Evolutionary conservation across 108 stramenopile species (phyloP).

Genomic region (Skeletonema marinoi): DNA sequence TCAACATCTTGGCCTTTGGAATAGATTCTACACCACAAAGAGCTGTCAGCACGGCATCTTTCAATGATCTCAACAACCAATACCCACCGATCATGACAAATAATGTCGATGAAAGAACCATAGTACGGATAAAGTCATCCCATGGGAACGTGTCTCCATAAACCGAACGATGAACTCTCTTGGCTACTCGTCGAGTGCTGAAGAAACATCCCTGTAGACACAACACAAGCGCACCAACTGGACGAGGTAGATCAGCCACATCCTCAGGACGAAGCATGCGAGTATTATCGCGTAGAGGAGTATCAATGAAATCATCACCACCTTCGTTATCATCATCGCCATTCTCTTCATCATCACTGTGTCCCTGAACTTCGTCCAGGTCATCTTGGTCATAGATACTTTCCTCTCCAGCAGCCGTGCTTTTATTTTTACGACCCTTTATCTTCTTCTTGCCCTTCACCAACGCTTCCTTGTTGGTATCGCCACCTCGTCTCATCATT

Average conservation of each 20-base stretch:
- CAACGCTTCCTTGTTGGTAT: conserved; percentile 15
- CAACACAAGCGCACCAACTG: conserved; percentile 42
- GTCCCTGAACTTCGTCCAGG: conserved; percentile 31
- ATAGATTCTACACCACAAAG: conserved; percentile 91
- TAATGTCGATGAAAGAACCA: conserved; percentile 89
- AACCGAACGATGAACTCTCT: conserved; percentile 62
- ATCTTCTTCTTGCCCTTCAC: conserved; percentile 21
- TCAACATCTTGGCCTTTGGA: conserved; percentile 94
- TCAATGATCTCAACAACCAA: conserved; percentile 94
- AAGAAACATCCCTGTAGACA: conserved; percentile 32
- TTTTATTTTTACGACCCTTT: conserved; percentile 6
- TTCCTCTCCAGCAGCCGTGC: conserved; percentile 5
- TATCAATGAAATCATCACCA: conserved; percentile 71
- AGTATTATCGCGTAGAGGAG: conserved; percentile 40
- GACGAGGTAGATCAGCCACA: conserved; percentile 55
- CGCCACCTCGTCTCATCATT: conserved; percentile 18
- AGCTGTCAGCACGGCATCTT: conserved; percentile 95
- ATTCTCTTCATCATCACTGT: conserved; percentile 28
- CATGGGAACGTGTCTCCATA: conserved; percentile 90
- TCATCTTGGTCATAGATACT: conserved; percentile 45
- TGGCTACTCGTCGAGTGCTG: conserved; percentile 42
- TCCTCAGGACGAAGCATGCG: conserved; percentile 27
- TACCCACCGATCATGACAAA: conserved; percentile 98
- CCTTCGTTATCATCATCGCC: conserved; percentile 44
- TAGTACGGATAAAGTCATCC: conserved; percentile 87